A percentile compares a stretch with the other conserved stretches of the same genome.
Conservation (phyloP, 495 filamentous ascomycete species). For the Penicillium cataractarum region DNA sequence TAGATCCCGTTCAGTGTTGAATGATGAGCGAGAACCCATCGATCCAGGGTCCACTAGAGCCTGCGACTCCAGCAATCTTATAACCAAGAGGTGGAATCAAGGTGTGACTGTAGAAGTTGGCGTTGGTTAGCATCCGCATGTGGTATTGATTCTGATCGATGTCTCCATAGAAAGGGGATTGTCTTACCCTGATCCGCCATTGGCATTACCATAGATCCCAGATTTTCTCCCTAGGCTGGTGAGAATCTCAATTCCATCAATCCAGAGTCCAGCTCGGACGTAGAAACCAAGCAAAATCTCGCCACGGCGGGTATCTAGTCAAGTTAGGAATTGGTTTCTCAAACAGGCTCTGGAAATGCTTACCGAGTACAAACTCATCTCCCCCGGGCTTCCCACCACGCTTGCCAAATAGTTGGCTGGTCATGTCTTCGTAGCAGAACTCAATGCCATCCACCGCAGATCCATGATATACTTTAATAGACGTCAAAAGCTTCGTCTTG, state of each 20-base stretch:
- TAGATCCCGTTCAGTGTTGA: constrained; percentile 53
- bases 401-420: constrained; percentile 88
- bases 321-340: constrained; percentile 24
- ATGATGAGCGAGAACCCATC: constrained; percentile 91
- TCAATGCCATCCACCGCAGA: constrained; percentile 82
- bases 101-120: constrained; percentile 63
- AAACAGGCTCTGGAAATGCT: constrained; percentile 25
- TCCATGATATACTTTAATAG: constrained; percentile 78
- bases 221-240: constrained; percentile 87
- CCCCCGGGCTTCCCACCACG: constrained; percentile 74
- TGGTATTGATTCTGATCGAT: constrained; percentile 2
- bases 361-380: constrained; percentile 77
- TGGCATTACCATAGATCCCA: constrained; percentile 78
- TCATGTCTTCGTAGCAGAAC: constrained; percentile 88
- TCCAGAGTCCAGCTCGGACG: constrained; percentile 78
- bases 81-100: constrained; percentile 90
- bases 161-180: neutral
- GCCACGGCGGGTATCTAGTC: constrained; percentile 76
- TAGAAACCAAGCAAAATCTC: constrained; percentile 89
- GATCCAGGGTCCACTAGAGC: constrained; percentile 79
- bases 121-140: constrained; percentile 24
- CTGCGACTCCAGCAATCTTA: constrained; percentile 83
- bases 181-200: constrained; percentile 80
- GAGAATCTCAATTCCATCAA: constrained; percentile 89
- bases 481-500: constrained; percentile 73